These are phyloP conservation scores for Leishmania braziliensis DNA, from an alignment of 208 protist species.

Conservation along the genomic window DNA sequence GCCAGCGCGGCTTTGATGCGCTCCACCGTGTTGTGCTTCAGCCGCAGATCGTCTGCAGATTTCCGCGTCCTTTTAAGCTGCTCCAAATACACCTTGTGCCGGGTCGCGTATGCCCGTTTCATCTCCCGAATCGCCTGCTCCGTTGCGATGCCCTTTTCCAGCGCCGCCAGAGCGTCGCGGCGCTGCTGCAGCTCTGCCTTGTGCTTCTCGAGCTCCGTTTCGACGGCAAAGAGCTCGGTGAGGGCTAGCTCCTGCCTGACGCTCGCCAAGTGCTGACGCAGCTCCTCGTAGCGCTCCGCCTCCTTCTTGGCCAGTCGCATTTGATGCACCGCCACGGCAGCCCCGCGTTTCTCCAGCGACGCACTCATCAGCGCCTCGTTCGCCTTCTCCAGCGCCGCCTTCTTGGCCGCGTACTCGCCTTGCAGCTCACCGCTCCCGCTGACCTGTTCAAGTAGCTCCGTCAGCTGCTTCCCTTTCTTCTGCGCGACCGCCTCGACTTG, in stretches of 20 bases:
- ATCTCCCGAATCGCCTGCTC: conserved; percentile 80
- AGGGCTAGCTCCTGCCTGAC: conserved; percentile 78
- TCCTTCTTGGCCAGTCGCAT: conserved; percentile 96
- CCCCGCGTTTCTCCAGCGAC: conserved; percentile 89
- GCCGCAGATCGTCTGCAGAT: conserved; percentile 61
- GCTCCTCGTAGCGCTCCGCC: conserved; percentile 88
- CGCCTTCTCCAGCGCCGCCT: conserved; percentile 66
- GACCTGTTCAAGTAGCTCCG: conserved; percentile 96
- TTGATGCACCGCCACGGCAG: conserved; percentile 92
- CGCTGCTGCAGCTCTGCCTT: conserved; percentile 66
- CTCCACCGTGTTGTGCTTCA: conserved; percentile 64
- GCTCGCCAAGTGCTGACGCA: conserved; percentile 45
- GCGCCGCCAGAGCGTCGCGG: conserved; percentile 47
- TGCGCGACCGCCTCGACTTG: conserved; percentile 96
- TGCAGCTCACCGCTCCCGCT: conserved; percentile 93
- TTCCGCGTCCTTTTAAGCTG: conserved; percentile 73
- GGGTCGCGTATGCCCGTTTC: conserved; percentile 68
- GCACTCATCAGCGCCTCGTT: conserved; percentile 80
- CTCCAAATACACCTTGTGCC: conserved; percentile 82
- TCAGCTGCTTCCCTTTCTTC: conserved; percentile 95
- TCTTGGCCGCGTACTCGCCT: conserved; percentile 92
- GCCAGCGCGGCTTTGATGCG: conserved; percentile 65
- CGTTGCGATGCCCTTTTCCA: conserved; percentile 74
- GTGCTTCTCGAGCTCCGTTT: conserved; percentile 72
- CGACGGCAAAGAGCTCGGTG: conserved; percentile 91